Conservation (phyloP, 257 asterid species). For the Leptodermis oblonga region DNA sequence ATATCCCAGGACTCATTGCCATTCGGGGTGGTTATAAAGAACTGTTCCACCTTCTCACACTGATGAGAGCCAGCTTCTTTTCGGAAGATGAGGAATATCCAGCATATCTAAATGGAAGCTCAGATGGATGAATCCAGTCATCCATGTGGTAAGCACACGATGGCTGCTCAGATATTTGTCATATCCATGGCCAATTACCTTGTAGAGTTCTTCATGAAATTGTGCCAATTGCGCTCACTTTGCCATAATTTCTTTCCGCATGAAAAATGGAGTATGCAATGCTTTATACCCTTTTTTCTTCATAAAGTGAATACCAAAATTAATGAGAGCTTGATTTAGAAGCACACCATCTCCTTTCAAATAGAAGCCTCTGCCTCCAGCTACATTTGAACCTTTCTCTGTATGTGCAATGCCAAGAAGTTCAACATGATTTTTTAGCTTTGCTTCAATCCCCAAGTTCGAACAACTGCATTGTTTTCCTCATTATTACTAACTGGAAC, state of each 20-base stretch:
- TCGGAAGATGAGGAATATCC: slow-evolving; percentile 88
- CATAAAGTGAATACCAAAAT: slow-evolving; percentile 29
- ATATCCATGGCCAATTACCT: slow-evolving; percentile 95
- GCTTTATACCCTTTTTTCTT: slow-evolving; percentile 53
- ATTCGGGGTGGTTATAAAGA: slow-evolving; percentile 68
- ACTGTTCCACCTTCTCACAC: slow-evolving; percentile 90
- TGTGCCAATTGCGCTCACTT: slow-evolving; percentile 95
- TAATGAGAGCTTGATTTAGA: slow-evolving; percentile 75
- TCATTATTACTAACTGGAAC: slow-evolving; percentile 80
- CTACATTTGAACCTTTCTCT: slow-evolving; percentile 79
- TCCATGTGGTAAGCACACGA: slow-evolving; percentile 89
- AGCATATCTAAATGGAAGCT: slow-evolving; percentile 82
- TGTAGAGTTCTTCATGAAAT: slow-evolving; percentile 93
- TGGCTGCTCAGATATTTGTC: slow-evolving; percentile 93
- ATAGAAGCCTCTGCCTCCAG: slow-evolving; percentile 90
- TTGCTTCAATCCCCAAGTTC: slow-evolving; percentile 78
- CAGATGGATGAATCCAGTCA: slow-evolving; percentile 88
- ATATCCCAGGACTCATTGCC: neutral
- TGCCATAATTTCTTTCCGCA: slow-evolving; percentile 89
- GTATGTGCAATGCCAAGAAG: slow-evolving; percentile 19
- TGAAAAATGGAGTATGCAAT: slow-evolving; percentile 82
- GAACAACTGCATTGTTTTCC: slow-evolving; percentile 34
- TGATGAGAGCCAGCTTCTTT: slow-evolving; percentile 98
- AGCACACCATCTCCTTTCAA: slow-evolving; percentile 79
- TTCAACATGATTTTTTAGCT: slow-evolving; percentile 90